A percentile compares a stretch with the other conserved stretches of the same genome.
Evolutionary conservation across 2,329 filamentous ascomycete species (phyloP).

Genomic region (Xylariaceae sp.): DNA sequence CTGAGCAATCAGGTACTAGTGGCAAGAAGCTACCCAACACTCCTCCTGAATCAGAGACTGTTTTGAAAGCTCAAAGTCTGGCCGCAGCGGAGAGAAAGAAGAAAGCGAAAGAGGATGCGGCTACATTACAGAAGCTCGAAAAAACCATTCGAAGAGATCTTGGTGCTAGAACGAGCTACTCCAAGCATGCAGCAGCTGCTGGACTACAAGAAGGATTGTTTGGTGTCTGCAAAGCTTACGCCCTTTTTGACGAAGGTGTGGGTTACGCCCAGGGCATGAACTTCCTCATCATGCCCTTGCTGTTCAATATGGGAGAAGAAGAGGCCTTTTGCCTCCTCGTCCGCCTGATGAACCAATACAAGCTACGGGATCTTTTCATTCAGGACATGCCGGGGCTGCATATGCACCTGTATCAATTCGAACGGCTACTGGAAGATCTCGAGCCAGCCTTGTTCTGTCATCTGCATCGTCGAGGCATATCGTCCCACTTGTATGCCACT

Average conservation of each 20-base stretch:
- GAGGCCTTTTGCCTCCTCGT: constrained; percentile 94
- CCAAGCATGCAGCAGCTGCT: constrained; percentile 87
- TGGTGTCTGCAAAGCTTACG: constrained; percentile 95
- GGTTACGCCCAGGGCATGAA: constrained; percentile 99
- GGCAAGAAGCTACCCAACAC: constrained; percentile 53
- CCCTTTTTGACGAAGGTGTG: constrained; percentile 87
- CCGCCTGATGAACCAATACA: constrained; percentile 93
- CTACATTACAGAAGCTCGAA: constrained; percentile 74
- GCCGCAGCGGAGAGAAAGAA: constrained; percentile 67
- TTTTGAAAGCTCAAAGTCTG: constrained; percentile 61
- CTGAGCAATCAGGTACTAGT: constrained; percentile 64
- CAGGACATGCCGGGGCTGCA: constrained; percentile 96
- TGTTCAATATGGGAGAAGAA: constrained; percentile 98
- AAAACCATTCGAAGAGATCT: constrained; percentile 88
- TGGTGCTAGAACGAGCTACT: constrained; percentile 90
- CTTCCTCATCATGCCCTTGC: constrained; percentile 90
- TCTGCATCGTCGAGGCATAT: constrained; percentile 80
- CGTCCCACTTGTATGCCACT: constrained; percentile 89
- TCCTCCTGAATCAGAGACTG: constrained; percentile 58
- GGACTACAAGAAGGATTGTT: constrained; percentile 92
- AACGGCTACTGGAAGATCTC: constrained; percentile 85
- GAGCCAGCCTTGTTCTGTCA: constrained; percentile 95
- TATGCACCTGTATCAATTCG: constrained; percentile 90
- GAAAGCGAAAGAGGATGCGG: constrained; percentile 73
- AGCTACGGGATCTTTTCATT: constrained; percentile 86